phyloP scores from a whole-genome alignment of 352 stramenopile species.

The Phytophthora europaea region DNA sequence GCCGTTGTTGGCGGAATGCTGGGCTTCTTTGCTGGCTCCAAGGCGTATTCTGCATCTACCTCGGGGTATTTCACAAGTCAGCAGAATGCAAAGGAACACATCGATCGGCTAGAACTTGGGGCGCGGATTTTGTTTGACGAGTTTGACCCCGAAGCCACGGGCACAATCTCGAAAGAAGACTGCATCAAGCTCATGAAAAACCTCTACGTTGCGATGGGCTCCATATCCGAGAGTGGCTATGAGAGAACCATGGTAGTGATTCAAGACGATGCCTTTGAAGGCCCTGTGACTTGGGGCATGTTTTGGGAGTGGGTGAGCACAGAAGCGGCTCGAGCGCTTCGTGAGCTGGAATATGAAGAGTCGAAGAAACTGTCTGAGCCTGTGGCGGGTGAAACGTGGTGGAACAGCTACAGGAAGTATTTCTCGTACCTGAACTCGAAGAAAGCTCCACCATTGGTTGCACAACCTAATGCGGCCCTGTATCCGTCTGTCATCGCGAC shows the following conservation, averaged over 20 bases:
- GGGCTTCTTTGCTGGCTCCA: slow-evolving; percentile 85
- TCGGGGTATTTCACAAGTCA: slow-evolving; percentile 80
- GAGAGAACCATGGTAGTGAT: slow-evolving; percentile 67
- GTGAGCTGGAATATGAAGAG: slow-evolving; percentile 70
- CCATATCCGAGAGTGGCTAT: slow-evolving; percentile 74
- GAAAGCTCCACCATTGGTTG: slow-evolving; percentile 27
- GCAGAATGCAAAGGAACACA: slow-evolving; percentile 84
- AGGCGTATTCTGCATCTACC: slow-evolving; percentile 82
- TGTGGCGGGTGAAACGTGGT: slow-evolving; percentile 69
- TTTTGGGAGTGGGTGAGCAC: slow-evolving; percentile 92
- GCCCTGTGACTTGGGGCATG: slow-evolving; percentile 82
- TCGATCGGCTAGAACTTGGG: slow-evolving; percentile 85
- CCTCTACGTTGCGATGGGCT: slow-evolving; percentile 76
- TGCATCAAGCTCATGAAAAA: slow-evolving; percentile 84
- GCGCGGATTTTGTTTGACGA: slow-evolving; percentile 88
- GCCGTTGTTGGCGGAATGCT: slow-evolving; percentile 86
- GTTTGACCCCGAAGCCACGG: slow-evolving; percentile 70
- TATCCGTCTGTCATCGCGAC: slow-evolving; percentile 35
- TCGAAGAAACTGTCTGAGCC: slow-evolving; percentile 52
- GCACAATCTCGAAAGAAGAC: slow-evolving; percentile 76
- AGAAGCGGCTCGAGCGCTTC: slow-evolving; percentile 75
- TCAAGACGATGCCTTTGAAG: slow-evolving; percentile 67
- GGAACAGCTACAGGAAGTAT: slow-evolving; percentile 67
- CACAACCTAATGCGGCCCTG: slow-evolving; percentile 36
- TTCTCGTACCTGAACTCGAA: slow-evolving; percentile 51